Conservation (phyloP, 2,329 filamentous ascomycete species). For the Polytolypa hystricis region DNA sequence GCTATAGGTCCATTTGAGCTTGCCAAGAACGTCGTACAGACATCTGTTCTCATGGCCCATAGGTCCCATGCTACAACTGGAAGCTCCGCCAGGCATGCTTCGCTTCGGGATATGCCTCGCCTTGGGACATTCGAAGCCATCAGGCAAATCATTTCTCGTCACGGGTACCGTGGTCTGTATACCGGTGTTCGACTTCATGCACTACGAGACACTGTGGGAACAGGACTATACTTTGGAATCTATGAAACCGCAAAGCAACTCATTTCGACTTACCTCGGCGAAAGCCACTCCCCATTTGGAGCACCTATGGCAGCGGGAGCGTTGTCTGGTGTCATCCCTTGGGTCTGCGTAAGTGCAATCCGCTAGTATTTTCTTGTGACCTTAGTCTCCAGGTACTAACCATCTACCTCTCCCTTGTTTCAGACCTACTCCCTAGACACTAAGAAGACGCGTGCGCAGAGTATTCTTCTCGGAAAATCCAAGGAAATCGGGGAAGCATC, state of each 20-base stretch:
- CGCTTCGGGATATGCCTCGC: conserved; percentile 28
- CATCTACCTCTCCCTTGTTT: conserved; percentile 1
- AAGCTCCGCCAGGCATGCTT: conserved; percentile 18
- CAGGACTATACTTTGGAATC: conserved; percentile 36
- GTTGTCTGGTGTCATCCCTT: conserved; percentile 37
- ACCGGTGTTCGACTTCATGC: conserved; percentile 36
- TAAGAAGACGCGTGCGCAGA: conserved; percentile 39
- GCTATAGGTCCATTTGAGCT: conserved; percentile 35
- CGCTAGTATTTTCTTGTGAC: not conserved
- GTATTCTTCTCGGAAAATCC: conserved; percentile 32
- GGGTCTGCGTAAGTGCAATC: conserved; percentile 32
- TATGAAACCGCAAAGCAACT: conserved; percentile 39
- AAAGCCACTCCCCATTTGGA: conserved; percentile 33
- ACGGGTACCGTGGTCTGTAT: conserved; percentile 34
- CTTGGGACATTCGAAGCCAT: conserved; percentile 33
- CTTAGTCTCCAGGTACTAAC: not conserved
- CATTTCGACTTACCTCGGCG: conserved; percentile 32
- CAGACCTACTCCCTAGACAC: conserved; percentile 40
- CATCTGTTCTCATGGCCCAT: conserved; percentile 36
- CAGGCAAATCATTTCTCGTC: conserved; percentile 31
- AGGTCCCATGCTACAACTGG: conserved; percentile 27
- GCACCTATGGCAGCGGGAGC: conserved; percentile 36
- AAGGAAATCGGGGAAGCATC: conserved; percentile 33
- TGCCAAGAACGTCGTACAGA: conserved; percentile 39
- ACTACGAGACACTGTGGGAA: conserved; percentile 35